phyloP scores from a whole-genome alignment of 108 stramenopile species.

The Skeletonema costatum region DNA sequence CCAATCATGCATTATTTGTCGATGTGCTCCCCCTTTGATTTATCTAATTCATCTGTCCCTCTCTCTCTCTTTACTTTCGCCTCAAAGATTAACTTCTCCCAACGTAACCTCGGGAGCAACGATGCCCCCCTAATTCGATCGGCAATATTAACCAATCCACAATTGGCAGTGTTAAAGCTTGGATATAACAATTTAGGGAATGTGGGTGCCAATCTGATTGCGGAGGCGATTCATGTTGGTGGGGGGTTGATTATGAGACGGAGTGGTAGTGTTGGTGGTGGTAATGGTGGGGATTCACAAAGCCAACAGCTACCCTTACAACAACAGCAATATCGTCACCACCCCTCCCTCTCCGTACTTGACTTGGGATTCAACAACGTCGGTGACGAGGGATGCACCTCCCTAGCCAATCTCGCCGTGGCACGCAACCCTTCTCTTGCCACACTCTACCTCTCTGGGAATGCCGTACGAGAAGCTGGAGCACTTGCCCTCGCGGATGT shows the following conservation, averaged over 20 bases:
- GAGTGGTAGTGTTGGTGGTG: background rate
- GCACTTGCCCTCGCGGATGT: constrained; percentile 68
- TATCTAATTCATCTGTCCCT: background rate
- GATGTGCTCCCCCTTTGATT: background rate
- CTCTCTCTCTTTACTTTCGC: background rate
- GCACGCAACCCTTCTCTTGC: constrained; percentile 64
- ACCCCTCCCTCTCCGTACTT: constrained; percentile 62
- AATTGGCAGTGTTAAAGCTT: constrained; percentile 77
- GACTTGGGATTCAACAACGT: constrained; percentile 83
- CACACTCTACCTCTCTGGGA: constrained; percentile 73
- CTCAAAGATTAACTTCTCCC: constrained; percentile 71
- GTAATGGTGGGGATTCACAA: background rate
- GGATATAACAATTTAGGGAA: constrained; percentile 78
- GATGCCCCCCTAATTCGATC: constrained; percentile 60
- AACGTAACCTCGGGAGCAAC: constrained; percentile 49
- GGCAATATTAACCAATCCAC: constrained; percentile 60
- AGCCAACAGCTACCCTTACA: background rate
- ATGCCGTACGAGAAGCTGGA: constrained; percentile 61
- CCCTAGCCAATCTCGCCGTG: constrained; percentile 58
- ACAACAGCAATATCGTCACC: constrained; percentile 36
- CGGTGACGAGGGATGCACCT: constrained; percentile 73
- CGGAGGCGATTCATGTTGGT: constrained; percentile 48
- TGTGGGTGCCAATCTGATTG: constrained; percentile 64
- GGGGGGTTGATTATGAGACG: constrained; percentile 26
- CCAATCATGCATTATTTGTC: background rate